Evolutionary conservation across 2,329 filamentous ascomycete species (phyloP), one percentile per base, ranked within the genome.

Genomic region (Monosporascus cannonballus): DNA sequence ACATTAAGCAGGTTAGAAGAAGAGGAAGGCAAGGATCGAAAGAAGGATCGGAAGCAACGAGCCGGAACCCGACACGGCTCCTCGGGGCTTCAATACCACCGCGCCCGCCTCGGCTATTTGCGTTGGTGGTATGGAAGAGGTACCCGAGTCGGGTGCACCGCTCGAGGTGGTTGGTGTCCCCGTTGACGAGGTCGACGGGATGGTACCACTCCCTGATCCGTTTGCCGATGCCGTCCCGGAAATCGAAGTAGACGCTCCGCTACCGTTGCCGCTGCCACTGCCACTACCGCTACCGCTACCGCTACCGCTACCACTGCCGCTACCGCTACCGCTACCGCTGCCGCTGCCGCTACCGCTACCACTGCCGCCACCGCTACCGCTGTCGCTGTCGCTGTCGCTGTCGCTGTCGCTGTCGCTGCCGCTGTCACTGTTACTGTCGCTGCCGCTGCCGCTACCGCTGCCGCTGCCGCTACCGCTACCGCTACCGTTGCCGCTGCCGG

Each of bases 31-130:
- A 22, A 34, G 9, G 30, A 65, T 20, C 27, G 62, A 59, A 45
- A 65, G 44, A 44, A 67, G 55, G 7, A 59, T 59, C 36, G 62
- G 54, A 15, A 65, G 47, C 5, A 62, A 38, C 42, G 59, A 54
- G 20, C 51, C 42, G 4, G 50, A 51, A 41, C 54, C 45, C 2
- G 54, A 51, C 4, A 42, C 8, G 2, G 49, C 38, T 18, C 50
- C 50, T 22, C 54, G 49, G 14, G 47, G 58, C 25, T 57, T 7
- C 15, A 51, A 7, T 3, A 50, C 51, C 8, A 53, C 25, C 5
- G 58, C 64, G n/a, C 57, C 61, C 11, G 50, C 60, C 8, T 57
- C 59, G 39, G 56, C 8, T 18, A 60, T 24, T 6, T 57, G 42
- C 2, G 24, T 39, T 15, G 61, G 53, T 9, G 59, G 48, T 6